phyloP scores from a whole-genome alignment of 192 early-diverging fungal species.

The Backusella tarrabulga region DNA sequence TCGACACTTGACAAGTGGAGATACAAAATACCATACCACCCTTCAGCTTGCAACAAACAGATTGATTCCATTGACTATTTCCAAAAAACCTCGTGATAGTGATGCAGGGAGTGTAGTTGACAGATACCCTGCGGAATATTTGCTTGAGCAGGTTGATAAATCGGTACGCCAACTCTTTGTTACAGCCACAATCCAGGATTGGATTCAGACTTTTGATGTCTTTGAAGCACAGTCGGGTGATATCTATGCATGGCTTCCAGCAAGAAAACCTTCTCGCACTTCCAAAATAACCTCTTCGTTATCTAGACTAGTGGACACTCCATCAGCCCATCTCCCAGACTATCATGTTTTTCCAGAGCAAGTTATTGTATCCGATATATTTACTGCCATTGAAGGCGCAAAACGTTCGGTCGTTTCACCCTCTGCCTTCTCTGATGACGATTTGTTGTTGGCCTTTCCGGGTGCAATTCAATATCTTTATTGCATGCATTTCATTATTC shows the following conservation, averaged over 20 bases:
- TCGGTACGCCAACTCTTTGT: slow-evolving; percentile 36
- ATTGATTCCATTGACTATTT: slow-evolving; percentile 19
- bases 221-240: slow-evolving; percentile 48
- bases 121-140: slow-evolving; percentile 15
- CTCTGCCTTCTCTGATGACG: slow-evolving; percentile 47
- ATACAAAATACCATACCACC: slow-evolving; percentile 11
- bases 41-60: slow-evolving; percentile 6
- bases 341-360: slow-evolving; percentile 51
- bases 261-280: slow-evolving; percentile 25
- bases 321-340: background rate
- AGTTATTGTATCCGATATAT: slow-evolving; percentile 62
- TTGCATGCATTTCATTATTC: slow-evolving; percentile 64
- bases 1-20: slow-evolving; percentile 17
- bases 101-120: slow-evolving; percentile 23
- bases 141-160: slow-evolving; percentile 37
- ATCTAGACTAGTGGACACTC: slow-evolving; percentile 12
- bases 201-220: slow-evolving; percentile 48
- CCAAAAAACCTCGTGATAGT: slow-evolving; percentile 25
- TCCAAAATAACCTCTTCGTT: slow-evolving; percentile 11
- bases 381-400: slow-evolving; percentile 54
- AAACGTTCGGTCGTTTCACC: slow-evolving; percentile 49
- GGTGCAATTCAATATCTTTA: slow-evolving; percentile 64
- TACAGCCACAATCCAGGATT: slow-evolving; percentile 42
- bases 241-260: slow-evolving; percentile 43
- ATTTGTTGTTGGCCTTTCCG: slow-evolving; percentile 58